Conservation (phyloP, 2,329 filamentous ascomycete species). For the Aureobasidium leucospermi region DNA sequence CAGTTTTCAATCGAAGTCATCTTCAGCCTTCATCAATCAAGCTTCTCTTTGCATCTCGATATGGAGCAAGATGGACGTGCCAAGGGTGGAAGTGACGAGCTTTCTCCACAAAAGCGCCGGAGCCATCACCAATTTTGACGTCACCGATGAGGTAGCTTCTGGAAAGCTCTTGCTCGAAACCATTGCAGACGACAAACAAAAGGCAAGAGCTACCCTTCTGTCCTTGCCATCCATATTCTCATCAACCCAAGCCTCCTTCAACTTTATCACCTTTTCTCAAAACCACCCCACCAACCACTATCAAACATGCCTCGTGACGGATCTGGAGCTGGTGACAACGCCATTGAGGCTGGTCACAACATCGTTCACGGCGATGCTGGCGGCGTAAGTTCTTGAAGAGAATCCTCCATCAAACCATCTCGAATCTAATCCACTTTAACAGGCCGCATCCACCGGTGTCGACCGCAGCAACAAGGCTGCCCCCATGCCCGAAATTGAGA, state of each 20-base stretch:
- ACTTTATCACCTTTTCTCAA: not conserved
- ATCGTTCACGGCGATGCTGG: conserved; percentile 31
- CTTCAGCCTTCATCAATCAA: not conserved
- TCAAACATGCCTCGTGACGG: conserved; percentile 34
- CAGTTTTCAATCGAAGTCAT: not conserved
- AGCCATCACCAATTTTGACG: not conserved
- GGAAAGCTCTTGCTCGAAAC: not conserved
- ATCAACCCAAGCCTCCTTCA: not conserved
- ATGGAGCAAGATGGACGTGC: not conserved
- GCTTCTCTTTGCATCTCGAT: not conserved
- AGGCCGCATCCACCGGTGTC: conserved; percentile 22
- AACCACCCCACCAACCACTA: conserved; percentile 15
- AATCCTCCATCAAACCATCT: not conserved
- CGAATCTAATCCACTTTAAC: not conserved
- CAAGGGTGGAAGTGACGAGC: conserved; percentile 6
- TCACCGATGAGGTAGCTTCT: conserved; percentile 5
- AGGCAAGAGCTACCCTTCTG: not conserved
- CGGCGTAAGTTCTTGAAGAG: conserved; percentile 24
- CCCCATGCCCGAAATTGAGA: conserved; percentile 31
- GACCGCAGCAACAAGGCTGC: conserved; percentile 34
- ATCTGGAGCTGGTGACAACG: conserved; percentile 34
- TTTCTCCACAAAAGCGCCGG: conserved; percentile 11
- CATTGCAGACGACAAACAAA: conserved; percentile 7
- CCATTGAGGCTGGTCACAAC: conserved; percentile 30
- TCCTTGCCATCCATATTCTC: not conserved